phyloP scores from a whole-genome alignment of 1,284 basidiomycete species.

The Cutaneotrichosporon dermatis region DNA sequence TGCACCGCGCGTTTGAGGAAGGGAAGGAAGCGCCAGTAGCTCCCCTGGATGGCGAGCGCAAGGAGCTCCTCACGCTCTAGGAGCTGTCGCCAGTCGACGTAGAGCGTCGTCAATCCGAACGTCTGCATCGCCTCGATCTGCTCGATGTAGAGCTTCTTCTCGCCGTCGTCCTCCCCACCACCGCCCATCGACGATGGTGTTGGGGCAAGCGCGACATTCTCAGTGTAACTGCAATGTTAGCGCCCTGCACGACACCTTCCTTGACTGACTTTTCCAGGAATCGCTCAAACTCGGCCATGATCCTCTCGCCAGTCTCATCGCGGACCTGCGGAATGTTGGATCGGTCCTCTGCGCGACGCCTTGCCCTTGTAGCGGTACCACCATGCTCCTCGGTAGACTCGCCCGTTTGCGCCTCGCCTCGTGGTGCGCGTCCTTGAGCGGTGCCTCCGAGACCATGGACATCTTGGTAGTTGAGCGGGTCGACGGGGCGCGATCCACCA shows the following conservation, averaged over 20 bases:
- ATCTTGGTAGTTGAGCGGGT: constrained; percentile 41
- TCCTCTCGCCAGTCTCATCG: constrained; percentile 88
- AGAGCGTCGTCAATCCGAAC: constrained; percentile 88
- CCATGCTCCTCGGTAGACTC: constrained; percentile 8
- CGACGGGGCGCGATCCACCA: constrained; percentile 28
- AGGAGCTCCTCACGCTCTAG: constrained; percentile 81
- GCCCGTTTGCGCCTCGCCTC: constrained; percentile 11
- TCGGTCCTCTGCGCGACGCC: constrained; percentile 33
- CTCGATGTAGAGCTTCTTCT: constrained; percentile 68
- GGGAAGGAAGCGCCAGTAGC: constrained; percentile 95
- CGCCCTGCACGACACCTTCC: too few species aligned
- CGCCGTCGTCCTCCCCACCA: not conserved
- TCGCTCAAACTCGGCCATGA: constrained; percentile 80
- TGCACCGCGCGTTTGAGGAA: constrained; percentile 87
- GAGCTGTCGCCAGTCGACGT: constrained; percentile 90
- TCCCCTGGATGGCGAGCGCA: constrained; percentile 83
- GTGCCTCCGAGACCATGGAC: constrained; percentile 41
- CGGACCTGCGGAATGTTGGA: constrained; percentile 76
- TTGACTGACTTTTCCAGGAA: constrained; percentile 78
- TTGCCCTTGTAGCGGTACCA: not conserved
- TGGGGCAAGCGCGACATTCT: constrained; percentile 65
- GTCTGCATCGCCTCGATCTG: constrained; percentile 91
- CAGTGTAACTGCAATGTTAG: constrained; percentile 62
- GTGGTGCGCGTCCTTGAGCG: constrained; percentile 1
- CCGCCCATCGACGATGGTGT: constrained; percentile 69